Conservation (phyloP, 2,329 filamentous ascomycete species). For the Trichoderma arundinaceum region DNA sequence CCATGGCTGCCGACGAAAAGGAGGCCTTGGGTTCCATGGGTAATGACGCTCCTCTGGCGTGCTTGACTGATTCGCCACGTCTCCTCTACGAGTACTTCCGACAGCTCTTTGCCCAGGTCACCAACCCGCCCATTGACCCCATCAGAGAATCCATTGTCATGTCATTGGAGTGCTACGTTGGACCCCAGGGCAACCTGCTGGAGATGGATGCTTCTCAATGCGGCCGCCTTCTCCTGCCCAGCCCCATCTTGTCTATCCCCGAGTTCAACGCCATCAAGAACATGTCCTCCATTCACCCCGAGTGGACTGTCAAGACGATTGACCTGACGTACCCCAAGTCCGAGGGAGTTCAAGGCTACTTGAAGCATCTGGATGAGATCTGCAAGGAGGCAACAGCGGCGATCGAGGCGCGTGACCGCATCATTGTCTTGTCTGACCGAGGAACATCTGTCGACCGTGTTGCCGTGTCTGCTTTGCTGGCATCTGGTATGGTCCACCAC, state of each 20-base stretch:
- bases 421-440: conserved; percentile 89
- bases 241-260: conserved; percentile 84
- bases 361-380: conserved; percentile 85
- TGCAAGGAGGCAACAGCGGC: conserved; percentile 84
- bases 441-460: conserved; percentile 83
- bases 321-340: conserved; percentile 92
- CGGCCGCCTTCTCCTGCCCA: conserved; percentile 81
- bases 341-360: conserved; percentile 81
- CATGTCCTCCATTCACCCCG: conserved; percentile 71
- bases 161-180: conserved; percentile 95
- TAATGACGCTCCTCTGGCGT: conserved; percentile 92
- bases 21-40: conserved; percentile 98
- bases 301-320: conserved; percentile 88
- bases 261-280: conserved; percentile 89
- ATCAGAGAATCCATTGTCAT: conserved; percentile 98
- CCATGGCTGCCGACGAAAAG: conserved; percentile 97
- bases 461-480: conserved; percentile 82
- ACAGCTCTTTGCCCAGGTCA: conserved; percentile 96
- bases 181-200: conserved; percentile 90
- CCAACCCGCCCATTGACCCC: conserved; percentile 95
- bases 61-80: conserved; percentile 85
- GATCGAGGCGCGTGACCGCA: conserved; percentile 80
- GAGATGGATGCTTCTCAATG: conserved; percentile 94
- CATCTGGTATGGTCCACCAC: conserved; percentile 93
- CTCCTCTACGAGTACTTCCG: conserved; percentile 96